phyloP scores from a whole-genome alignment of 345 rosid genomes.

The Turnera subulata region DNA sequence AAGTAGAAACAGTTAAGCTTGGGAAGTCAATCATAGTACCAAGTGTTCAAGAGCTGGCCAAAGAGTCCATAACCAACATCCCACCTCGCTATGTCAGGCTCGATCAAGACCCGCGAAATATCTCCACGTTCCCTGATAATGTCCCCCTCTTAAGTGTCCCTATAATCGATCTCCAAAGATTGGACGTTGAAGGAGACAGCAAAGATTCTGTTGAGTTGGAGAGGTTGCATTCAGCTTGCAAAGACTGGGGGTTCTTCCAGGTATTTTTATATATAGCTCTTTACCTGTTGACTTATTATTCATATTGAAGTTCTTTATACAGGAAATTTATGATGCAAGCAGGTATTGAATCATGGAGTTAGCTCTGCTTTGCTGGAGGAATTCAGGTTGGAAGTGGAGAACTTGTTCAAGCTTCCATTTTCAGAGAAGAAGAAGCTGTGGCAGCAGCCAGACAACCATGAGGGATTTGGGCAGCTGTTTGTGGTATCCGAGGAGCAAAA shows the following conservation, averaged over 20 bases:
- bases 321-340: neutral
- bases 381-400: constrained; percentile 31
- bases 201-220: constrained; percentile 22
- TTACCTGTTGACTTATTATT: too few relatives aligned
- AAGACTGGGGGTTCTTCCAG: constrained; percentile 46
- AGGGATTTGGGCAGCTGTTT: constrained; percentile 53
- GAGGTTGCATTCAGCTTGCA: constrained; percentile 37
- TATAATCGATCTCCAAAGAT: constrained; percentile 32
- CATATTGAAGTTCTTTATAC: too few relatives aligned
- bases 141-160: constrained; percentile 26
- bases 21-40: constrained; percentile 48
- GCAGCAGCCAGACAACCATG: constrained; percentile 45
- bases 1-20: constrained; percentile 40
- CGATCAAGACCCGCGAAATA: constrained; percentile 12
- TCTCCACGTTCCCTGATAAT: neutral
- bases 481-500: constrained; percentile 52
- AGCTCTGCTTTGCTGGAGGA: constrained; percentile 32
- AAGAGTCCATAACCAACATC: constrained; percentile 22
- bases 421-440: constrained; percentile 46
- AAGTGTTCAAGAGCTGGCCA: constrained; percentile 54
- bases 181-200: constrained; percentile 8
- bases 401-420: constrained; percentile 39
- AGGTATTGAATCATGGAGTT: constrained; percentile 43
- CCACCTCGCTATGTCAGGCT: constrained; percentile 35
- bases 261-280: neutral